Conservation (phyloP, 163 green algal species). For the Scenedesmus sp. region DNA sequence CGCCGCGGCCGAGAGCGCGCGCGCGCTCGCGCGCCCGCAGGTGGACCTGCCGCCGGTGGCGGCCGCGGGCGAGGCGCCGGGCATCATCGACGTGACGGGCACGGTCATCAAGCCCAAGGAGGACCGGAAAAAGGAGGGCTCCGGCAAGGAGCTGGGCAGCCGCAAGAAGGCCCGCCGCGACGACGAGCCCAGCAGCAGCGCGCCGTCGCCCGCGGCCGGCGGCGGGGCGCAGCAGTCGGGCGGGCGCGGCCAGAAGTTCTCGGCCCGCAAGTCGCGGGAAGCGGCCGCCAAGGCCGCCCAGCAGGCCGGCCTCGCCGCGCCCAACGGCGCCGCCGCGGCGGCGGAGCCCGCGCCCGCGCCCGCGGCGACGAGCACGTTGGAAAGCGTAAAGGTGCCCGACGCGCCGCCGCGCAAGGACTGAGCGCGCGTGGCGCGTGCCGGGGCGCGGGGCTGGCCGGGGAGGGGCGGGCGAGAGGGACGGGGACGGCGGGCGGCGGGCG, state of each 20-base stretch:
- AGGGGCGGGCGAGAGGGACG: no score
- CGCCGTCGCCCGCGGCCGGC: constrained; percentile 19
- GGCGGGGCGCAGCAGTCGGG: constrained; percentile 46
- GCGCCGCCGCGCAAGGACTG: constrained; percentile 26
- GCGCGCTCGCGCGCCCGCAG: no score
- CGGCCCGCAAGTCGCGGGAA: constrained; percentile 77
- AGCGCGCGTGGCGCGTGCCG: no score
- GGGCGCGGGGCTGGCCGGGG: no score
- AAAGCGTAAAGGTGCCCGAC: constrained; percentile 32
- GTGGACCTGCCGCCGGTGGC: constrained; percentile 37
- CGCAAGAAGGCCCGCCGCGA: constrained; percentile 53
- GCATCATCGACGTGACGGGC: constrained; percentile 32
- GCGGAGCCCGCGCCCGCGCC: not conserved
- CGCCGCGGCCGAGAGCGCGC: no score
- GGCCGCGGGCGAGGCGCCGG: not conserved
- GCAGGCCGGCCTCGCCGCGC: constrained; percentile 4
- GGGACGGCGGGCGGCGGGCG: no score
- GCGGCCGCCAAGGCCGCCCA: constrained; percentile 67
- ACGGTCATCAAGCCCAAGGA: constrained; percentile 60
- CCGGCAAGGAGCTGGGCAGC: constrained; percentile 68
- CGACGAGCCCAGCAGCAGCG: constrained; percentile 27
- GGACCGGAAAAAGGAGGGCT: constrained; percentile 59
- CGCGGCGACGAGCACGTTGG: not conserved
- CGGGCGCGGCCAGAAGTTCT: constrained; percentile 76
- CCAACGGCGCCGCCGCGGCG: not conserved